phyloP scores from a whole-genome alignment of 768 basidiomycete genomes.

The Trametes sanguinea region DNA sequence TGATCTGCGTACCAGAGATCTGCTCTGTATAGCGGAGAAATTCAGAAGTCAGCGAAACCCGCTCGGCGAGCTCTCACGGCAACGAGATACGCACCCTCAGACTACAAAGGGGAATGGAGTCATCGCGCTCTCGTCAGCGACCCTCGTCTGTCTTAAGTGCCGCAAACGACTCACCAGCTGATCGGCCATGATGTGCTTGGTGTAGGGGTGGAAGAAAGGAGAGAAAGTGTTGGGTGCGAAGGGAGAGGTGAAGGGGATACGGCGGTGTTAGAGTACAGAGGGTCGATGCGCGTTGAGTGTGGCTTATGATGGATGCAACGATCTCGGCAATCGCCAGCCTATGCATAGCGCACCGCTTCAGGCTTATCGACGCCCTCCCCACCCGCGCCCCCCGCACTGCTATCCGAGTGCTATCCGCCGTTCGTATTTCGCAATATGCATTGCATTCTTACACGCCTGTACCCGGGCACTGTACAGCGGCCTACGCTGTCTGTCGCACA shows the following conservation, averaged over 20 bases:
- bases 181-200: conserved; percentile 47
- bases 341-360: conserved; percentile 14
- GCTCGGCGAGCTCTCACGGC: conserved; percentile 15
- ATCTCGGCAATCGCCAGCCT: conserved; percentile 35
- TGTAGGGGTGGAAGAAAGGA: conserved; percentile 5
- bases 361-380: conserved; percentile 8
- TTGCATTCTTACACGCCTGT: background rate
- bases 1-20: conserved; percentile 70
- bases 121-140: conserved; percentile 6
- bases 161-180: conserved; percentile 45
- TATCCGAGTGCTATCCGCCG: background rate
- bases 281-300: background rate
- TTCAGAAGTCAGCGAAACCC: conserved; percentile 21
- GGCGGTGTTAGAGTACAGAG: conserved; percentile 14
- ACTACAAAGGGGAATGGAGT: conserved; percentile 17
- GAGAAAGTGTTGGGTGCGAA: conserved; percentile 7
- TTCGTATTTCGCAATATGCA: background rate
- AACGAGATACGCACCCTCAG: conserved; percentile 29
- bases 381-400: background rate
- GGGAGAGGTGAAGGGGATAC: conserved; percentile 22
- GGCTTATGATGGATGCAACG: conserved; percentile 18
- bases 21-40: conserved; percentile 59
- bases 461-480: background rate
- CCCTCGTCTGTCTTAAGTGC: background rate
- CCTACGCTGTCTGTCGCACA: background rate